Evolutionary conservation across 371 early-diverging fungal species (phyloP), one percentile per base, ranked within the genome.

Genomic region (Mucor mucedo): DNA sequence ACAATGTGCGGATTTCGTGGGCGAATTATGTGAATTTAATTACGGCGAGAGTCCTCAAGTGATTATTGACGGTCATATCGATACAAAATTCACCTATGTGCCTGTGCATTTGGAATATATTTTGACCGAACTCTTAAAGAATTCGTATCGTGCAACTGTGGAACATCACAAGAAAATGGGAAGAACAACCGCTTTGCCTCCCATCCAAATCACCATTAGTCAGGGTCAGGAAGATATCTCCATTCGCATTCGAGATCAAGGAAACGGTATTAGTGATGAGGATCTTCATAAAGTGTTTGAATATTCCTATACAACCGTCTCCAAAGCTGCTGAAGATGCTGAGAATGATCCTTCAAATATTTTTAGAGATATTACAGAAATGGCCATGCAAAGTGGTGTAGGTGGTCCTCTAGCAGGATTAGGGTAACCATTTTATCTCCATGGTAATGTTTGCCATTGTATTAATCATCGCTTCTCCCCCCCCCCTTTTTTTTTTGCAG

Each of bases 91-190:
- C 61, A 87, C 93, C 32, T 98, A 98, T 78, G 90, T 97, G 2
- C 93, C 94, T 13, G 95, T 95, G 2, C 98, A 98, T 73, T 77
- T 98, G 29, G 97, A 97, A 75, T 98, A 98, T 68, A 95, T 97
- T 30, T 79, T 95, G 32, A 90, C 91, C 52, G 98, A 98, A 72
- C 67, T 97, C 41, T 70, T 98, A 52, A 98, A 98, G 71, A 98
- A 98, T 65, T 85, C 95, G 0, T 87, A 90, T 62, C 81, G 98
- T 2, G 98, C 98, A 0, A 96, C 98, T 3, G 90, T 95, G 3
- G 97, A 97, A 71, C 81, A 82, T 49, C 84, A 84, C 9, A 63
- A 74, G 63, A 84, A 84, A 63, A 71, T 73, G 38, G 77, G 81
- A 1, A 55, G 70, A 30, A 42, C 58, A n/a, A 70, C 68, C 13